Evolutionary conservation across 164 flowering plant species (phyloP), one percentile per base, ranked within the genome.

Genomic region (Akebia trifoliata): DNA sequence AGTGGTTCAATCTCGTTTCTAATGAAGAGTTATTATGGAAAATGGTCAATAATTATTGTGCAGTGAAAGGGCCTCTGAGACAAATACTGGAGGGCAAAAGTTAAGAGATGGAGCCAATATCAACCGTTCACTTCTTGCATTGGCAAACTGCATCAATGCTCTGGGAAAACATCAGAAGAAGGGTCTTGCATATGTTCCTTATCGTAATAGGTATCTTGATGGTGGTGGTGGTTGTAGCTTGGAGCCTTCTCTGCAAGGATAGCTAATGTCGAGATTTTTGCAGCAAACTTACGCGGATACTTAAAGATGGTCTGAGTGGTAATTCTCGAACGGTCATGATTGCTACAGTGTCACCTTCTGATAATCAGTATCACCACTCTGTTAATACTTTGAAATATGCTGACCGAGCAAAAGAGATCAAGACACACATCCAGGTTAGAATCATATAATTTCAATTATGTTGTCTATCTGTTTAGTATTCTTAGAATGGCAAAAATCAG

Each of bases 181-280:
- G 81, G 97, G 97, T 54, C 89, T 90, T 66, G 97, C 93, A 58
- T 90, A 90, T 77, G 97, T 87, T 39, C 97, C 97, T 58, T 90
- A 90, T 43, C 86, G 97, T 40, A 87, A 90, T 43, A 90, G 97
- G 97, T 89, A 74, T 54, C 24, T 63, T 26, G 40, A 40, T 49
- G 29, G 30, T 64, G n/a, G 8, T 35, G 53, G 26, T 14, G 53
- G 18, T 15, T 3, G 26, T 61, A 20, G 20, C 32, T 47, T 47
- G 21, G 36, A 30, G 8, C 24, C 26, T 52, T 54, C 25, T 18
- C 36, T 65, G 35, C 18, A 37, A 35, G 28, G 64, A 56, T 59
- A 37, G 49, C 67, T 76, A 46, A 76, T 50, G 14, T n/a, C 36
- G 20, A 8, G 50, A 18, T 38, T 53, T 57, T 63, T 76, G 58